phyloP scores from a whole-genome alignment of 2,329 filamentous ascomycete species.

The Endoconidiophora laricicola region DNA sequence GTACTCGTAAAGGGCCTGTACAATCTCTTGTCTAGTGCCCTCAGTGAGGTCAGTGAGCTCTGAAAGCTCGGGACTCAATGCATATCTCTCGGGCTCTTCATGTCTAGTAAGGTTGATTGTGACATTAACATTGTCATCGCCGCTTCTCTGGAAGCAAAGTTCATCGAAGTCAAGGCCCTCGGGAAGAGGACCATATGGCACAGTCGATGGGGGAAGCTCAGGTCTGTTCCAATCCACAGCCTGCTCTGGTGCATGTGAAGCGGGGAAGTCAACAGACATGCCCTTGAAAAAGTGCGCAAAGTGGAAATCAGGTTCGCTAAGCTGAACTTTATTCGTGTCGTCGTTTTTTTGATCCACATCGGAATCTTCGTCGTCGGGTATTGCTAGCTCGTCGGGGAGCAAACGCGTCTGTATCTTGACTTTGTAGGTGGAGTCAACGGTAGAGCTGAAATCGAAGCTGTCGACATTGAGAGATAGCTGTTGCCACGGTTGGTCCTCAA shows the following conservation, averaged over 20 bases:
- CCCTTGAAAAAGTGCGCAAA: constrained; percentile 70
- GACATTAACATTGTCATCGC: constrained; percentile 84
- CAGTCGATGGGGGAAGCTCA: constrained; percentile 32
- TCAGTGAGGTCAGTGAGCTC: constrained; percentile 75
- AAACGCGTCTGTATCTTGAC: constrained; percentile 85
- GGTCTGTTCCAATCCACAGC: constrained; percentile 80
- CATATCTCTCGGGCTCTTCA: constrained; percentile 72
- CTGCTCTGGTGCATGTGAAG: constrained; percentile 38
- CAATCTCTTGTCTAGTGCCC: constrained; percentile 71
- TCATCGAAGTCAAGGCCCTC: constrained; percentile 69
- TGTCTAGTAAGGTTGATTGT: constrained; percentile 74
- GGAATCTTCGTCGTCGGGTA: constrained; percentile 32
- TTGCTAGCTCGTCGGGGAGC: constrained; percentile 43
- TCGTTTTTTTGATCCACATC: constrained; percentile 25
- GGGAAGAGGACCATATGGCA: constrained; percentile 36
- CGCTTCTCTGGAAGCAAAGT: constrained; percentile 76
- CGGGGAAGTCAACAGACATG: constrained; percentile 59
- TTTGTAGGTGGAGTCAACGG: constrained; percentile 61
- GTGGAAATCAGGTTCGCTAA: constrained; percentile 24
- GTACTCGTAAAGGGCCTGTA: constrained; percentile 93
- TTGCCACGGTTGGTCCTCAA: constrained; percentile 91
- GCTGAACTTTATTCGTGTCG: constrained; percentile 17
- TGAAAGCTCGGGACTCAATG: constrained; percentile 60
- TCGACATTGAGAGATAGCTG: constrained; percentile 43
- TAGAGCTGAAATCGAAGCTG: constrained; percentile 66